Conservation (phyloP, 2,329 filamentous ascomycete species). For the Alternaria sp. region DNA sequence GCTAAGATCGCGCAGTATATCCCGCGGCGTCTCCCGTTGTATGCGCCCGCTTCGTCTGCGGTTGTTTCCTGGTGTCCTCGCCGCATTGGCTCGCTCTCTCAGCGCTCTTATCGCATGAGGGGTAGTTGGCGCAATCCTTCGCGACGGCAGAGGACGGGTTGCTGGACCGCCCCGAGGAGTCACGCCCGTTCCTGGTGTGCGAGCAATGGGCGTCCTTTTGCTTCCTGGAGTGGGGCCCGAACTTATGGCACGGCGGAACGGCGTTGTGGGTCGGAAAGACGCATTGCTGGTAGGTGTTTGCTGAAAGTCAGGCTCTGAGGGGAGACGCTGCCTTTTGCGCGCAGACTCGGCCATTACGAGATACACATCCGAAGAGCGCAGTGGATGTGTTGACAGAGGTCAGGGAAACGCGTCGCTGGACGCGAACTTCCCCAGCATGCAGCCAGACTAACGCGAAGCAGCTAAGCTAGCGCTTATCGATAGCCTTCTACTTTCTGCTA, state of each 20-base stretch:
- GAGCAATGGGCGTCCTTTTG: conserved; percentile 42
- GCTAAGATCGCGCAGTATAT: conserved; percentile 62
- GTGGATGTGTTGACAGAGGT: conserved; percentile 33
- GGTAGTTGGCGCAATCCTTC: conserved; percentile 59
- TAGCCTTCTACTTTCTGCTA: conserved; percentile 32
- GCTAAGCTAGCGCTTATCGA: conserved; percentile 39
- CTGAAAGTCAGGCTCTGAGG: conserved; percentile 40
- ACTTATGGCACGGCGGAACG: conserved; percentile 47
- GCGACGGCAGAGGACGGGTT: conserved; percentile 44
- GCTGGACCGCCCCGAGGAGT: conserved; percentile 48
- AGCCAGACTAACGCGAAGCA: conserved; percentile 6
- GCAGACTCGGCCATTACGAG: conserved; percentile 48
- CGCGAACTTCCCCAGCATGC: conserved; percentile 24
- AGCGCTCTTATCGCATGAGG: conserved; percentile 65
- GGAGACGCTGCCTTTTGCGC: conserved; percentile 47
- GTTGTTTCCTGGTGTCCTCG: conserved; percentile 61
- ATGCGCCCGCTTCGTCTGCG: conserved; percentile 59
- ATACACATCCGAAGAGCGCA: conserved; percentile 15
- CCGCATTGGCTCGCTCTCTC: conserved; percentile 60
- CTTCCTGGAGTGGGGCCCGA: conserved; percentile 45
- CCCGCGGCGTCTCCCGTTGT: conserved; percentile 64
- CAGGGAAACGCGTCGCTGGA: conserved; percentile 31
- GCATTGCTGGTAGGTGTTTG: conserved; percentile 35
- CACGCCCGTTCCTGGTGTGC: conserved; percentile 48
- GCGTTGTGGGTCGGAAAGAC: conserved; percentile 40